These are phyloP conservation scores for Penicillium taxi DNA, from an alignment of 495 filamentous ascomycete genomes.

Conservation along the genomic window DNA sequence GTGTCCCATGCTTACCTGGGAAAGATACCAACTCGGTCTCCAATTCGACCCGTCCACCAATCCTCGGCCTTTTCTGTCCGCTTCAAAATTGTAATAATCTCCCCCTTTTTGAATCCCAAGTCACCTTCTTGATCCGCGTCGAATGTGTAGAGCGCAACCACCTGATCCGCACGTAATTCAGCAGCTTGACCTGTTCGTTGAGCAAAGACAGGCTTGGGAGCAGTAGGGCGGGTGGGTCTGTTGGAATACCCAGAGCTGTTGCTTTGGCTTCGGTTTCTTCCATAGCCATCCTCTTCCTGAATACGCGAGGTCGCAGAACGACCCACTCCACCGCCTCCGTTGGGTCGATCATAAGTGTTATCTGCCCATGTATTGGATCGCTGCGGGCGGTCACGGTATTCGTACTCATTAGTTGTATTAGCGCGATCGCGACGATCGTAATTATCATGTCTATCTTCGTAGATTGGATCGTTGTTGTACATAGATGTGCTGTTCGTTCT, in stretches of 20 bases:
- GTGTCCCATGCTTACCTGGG: slow-evolving; percentile 37
- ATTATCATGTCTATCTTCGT: slow-evolving; percentile 80
- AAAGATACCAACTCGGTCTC: slow-evolving; percentile 57
- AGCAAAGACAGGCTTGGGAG: slow-evolving; percentile 79
- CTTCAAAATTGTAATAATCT: slow-evolving; percentile 94
- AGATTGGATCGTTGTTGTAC: slow-evolving; percentile 94
- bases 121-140: slow-evolving; percentile 91
- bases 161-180: slow-evolving; percentile 69
- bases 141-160: slow-evolving; percentile 83
- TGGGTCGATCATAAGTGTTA: slow-evolving; percentile 69
- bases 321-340: slow-evolving; percentile 37
- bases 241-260: slow-evolving; percentile 54
- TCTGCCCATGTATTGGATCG: slow-evolving; percentile 82
- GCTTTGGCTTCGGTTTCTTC: slow-evolving; percentile 35
- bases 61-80: slow-evolving; percentile 89
- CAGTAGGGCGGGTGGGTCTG: slow-evolving; percentile 59
- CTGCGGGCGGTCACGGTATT: slow-evolving; percentile 57
- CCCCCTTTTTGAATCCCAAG: slow-evolving; percentile 88
- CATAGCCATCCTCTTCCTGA: slow-evolving; percentile 41
- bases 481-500: slow-evolving; percentile 51
- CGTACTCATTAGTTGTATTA: slow-evolving; percentile 47
- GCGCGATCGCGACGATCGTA: slow-evolving; percentile 55
- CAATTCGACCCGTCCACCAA: slow-evolving; percentile 71
- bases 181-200: slow-evolving; percentile 47
- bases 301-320: slow-evolving; percentile 44